phyloP scores from a whole-genome alignment of 495 filamentous ascomycete genomes.

The Lophium mytilinum region DNA sequence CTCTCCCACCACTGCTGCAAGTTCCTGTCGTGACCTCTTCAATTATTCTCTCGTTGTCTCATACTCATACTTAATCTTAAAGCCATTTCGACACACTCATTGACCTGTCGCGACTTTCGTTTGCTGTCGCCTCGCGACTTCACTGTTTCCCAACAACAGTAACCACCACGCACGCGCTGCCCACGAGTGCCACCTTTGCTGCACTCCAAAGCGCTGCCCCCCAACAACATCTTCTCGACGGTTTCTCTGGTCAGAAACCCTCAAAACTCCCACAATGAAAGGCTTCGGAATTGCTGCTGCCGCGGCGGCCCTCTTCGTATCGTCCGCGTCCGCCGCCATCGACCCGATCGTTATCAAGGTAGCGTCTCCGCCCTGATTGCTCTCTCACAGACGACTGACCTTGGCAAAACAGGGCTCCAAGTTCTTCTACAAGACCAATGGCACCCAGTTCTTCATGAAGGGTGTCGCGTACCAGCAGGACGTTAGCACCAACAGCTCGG shows the following conservation, averaged over 20 bases:
- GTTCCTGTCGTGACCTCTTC: not conserved
- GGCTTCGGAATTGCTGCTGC: slow-evolving; percentile 23
- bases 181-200: not conserved
- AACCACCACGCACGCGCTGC: not conserved
- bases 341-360: slow-evolving; percentile 38
- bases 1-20: not conserved
- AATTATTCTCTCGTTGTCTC: not conserved
- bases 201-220: not conserved
- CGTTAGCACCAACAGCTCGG: slow-evolving; percentile 39
- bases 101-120: not conserved
- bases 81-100: slow-evolving; percentile 2
- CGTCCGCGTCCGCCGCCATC: slow-evolving; percentile 23
- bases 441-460: slow-evolving; percentile 78
- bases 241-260: slow-evolving; percentile 15
- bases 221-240: not conserved
- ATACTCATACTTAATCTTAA: slow-evolving; percentile 1
- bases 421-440: slow-evolving; percentile 70
- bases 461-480: slow-evolving; percentile 84
- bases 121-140: not conserved
- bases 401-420: slow-evolving; percentile 49
- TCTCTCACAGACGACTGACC: too few relatives aligned
- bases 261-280: slow-evolving; percentile 16
- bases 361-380: not conserved
- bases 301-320: slow-evolving; percentile 27
- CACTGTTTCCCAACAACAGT: not conserved